Base-by-base conservation (phyloP, 2,329 filamentous ascomycete species). In the Botrytis byssoidea region DNA sequence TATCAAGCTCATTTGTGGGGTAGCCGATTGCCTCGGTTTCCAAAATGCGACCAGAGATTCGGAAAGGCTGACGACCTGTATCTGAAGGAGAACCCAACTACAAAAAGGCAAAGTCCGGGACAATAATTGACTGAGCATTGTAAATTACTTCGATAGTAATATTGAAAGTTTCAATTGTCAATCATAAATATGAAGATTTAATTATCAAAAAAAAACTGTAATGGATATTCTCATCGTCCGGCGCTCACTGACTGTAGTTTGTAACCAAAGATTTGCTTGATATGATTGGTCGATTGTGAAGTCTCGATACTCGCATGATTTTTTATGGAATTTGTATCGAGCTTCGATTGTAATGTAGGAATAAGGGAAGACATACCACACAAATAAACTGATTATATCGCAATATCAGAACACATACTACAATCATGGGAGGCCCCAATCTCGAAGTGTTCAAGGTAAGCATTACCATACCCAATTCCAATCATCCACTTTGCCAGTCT, bases 381-480 rank as follows among this genome's bases (percentile, higher is more conserved):
- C 25, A 44, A 57, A 44, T 63, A 60, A 40, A 37, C 46, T 12
- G 25, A 42, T 3, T 16, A 7, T 37, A 73, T 61, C 76, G 64
- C 7, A 25, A 70, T 35, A 40, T 18, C 18, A 67, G 29, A 40
- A 29, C 20, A 51, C 7, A 25, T 8, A 32, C 8, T 7, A 32
- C 77, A 80, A 84, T 79, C 81, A 90, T 97, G 90, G 93, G 89
- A 70, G 94, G 95, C 71, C 89, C 95, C 42, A 98, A 97, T 83
- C 89, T 98, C 74, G 95, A 98, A 86, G 90, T 98, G 77, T 95
- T 97, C 88, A 98, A 98, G 86, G 95, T 96, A 85, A 73, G 83
- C 77, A 46, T 67, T 22, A 40, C 67, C 18, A 72, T 71, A 48
- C 68, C 65, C 61, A 57, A 29, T 51, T 68, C 66, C 63, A 57